These are phyloP conservation scores for Alternaria alternata DNA, from an alignment of 2,329 filamentous ascomycete genomes.

Conservation along the genomic window DNA sequence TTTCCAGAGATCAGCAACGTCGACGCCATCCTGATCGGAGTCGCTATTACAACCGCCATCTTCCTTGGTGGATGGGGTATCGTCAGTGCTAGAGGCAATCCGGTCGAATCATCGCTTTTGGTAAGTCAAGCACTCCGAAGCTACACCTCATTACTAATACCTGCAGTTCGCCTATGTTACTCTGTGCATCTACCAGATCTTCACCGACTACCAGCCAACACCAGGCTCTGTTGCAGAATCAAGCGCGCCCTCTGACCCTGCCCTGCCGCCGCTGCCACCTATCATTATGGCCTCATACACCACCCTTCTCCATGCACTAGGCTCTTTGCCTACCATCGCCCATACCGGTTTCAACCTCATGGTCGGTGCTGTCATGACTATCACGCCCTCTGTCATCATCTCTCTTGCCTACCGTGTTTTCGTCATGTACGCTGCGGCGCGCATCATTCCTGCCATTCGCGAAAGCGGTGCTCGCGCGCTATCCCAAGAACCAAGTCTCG, in stretches of 20 bases:
- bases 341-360: conserved; percentile 86
- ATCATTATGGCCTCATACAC: conserved; percentile 99
- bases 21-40: conserved; percentile 90
- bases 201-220: conserved; percentile 94
- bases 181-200: conserved; percentile 99
- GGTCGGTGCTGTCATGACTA: conserved; percentile 90
- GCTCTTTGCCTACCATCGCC: conserved; percentile 81
- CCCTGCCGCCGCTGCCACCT: conserved; percentile 94
- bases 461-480: conserved; percentile 85
- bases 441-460: conserved; percentile 92
- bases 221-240: conserved; percentile 61
- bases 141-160: conserved; percentile 13
- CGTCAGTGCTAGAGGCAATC: conserved; percentile 90
- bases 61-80: conserved; percentile 96
- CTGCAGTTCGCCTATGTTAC: conserved; percentile 87
- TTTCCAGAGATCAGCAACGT: conserved; percentile 94
- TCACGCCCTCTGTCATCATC: conserved; percentile 94
- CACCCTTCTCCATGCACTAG: conserved; percentile 83
- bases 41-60: conserved; percentile 89
- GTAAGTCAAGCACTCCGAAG: conserved; percentile 38
- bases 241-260: conserved; percentile 71
- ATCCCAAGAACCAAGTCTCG: conserved; percentile 83
- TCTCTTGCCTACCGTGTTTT: conserved; percentile 92
- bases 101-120: conserved; percentile 91
- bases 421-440: conserved; percentile 92